phyloP scores from a whole-genome alignment of 768 basidiomycete genomes.

The Hemileccinum rubropunctum region DNA sequence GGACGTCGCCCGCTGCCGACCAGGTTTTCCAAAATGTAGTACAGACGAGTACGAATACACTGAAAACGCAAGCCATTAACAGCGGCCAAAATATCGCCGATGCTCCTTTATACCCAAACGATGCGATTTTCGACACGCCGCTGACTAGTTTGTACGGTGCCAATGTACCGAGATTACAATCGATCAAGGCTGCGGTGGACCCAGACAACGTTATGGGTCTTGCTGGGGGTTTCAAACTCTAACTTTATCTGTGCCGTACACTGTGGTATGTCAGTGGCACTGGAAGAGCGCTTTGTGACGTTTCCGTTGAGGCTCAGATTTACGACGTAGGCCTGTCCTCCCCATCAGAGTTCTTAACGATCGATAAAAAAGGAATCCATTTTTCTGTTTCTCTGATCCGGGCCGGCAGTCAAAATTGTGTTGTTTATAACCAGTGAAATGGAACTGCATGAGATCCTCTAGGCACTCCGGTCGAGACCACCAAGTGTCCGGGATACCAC shows the following conservation, averaged over 20 bases:
- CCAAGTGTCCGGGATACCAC: too few relatives aligned
- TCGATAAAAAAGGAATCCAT: too few relatives aligned
- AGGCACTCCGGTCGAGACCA: too few relatives aligned
- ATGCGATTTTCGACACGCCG: slow-evolving; percentile 45
- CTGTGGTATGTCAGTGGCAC: too few relatives aligned
- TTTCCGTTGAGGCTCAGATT: too few relatives aligned
- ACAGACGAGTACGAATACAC: slow-evolving; percentile 33
- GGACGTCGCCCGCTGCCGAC: not conserved
- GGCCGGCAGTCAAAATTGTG: too few relatives aligned
- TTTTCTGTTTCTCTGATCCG: too few relatives aligned
- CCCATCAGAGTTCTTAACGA: too few relatives aligned
- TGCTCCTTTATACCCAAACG: slow-evolving; percentile 38
- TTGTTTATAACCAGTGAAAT: too few relatives aligned
- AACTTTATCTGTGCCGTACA: not conserved
- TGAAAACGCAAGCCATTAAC: slow-evolving; percentile 37
- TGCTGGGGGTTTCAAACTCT: slow-evolving; percentile 28
- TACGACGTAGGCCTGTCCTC: too few relatives aligned
- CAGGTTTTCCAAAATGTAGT: slow-evolving; percentile 34
- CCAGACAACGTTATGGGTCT: slow-evolving; percentile 46
- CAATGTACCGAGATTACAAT: slow-evolving; percentile 34
- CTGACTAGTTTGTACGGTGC: slow-evolving; percentile 45
- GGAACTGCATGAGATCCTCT: too few relatives aligned
- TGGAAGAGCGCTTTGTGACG: too few relatives aligned
- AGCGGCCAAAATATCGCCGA: slow-evolving; percentile 41
- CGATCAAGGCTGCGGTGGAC: slow-evolving; percentile 18